Evolutionary conservation across 805 yeast genomes (phyloP).

Genomic region (Lipomyces starkeyi): DNA sequence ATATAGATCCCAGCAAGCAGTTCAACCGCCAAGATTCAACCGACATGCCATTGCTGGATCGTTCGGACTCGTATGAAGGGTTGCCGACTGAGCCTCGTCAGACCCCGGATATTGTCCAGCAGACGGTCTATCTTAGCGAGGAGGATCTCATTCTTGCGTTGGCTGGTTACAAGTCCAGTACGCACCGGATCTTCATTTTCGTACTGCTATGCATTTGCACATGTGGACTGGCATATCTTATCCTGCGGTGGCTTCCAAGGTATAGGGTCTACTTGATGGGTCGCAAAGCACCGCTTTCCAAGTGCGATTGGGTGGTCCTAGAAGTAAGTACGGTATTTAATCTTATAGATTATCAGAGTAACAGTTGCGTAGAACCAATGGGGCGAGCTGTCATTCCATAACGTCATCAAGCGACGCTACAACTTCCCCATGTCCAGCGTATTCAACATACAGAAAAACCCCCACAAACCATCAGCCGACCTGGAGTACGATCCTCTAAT

Average conservation of each 20-base stretch:
- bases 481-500: constrained; percentile 65
- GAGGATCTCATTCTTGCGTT: constrained; percentile 94
- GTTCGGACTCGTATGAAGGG: constrained; percentile 9
- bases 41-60: constrained; percentile 15
- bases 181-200: constrained; percentile 55
- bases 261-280: constrained; percentile 74
- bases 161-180: constrained; percentile 78
- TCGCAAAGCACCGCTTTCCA: constrained; percentile 67
- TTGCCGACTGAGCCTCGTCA: not conserved
- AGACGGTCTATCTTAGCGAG: constrained; percentile 90
- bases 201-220: constrained; percentile 62
- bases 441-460: constrained; percentile 48
- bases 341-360: not conserved
- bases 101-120: constrained; percentile 46
- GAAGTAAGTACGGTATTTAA: constrained; percentile 50
- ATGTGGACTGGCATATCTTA: constrained; percentile 72
- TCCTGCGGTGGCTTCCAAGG: constrained; percentile 86
- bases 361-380: constrained; percentile 62
- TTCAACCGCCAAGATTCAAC: constrained; percentile 15
- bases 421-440: constrained; percentile 75
- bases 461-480: constrained; percentile 25
- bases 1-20: constrained; percentile 3
- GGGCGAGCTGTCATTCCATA: constrained; percentile 75
- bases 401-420: constrained; percentile 64
- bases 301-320: constrained; percentile 89